Evolutionary conservation across 2,329 filamentous ascomycete genomes (phyloP).

Genomic region (Colletotrichum cordylinicola): DNA sequence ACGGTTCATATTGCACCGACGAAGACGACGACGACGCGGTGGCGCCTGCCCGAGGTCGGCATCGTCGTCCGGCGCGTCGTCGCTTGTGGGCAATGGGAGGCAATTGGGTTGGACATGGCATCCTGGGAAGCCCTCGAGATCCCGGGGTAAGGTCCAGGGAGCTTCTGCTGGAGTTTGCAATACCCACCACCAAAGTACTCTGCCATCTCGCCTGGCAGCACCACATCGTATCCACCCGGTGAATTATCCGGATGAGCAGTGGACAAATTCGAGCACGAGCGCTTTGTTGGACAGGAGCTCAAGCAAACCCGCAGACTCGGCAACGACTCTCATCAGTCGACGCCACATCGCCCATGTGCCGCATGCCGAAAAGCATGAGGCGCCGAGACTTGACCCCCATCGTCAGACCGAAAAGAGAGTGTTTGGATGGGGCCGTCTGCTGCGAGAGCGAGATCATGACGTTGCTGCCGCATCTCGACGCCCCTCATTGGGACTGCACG

Average conservation of each 20-base stretch:
- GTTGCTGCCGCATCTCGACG: not conserved
- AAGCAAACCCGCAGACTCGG: conserved; percentile 5
- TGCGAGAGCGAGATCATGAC: conserved; percentile 6
- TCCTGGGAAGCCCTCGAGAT: conserved; percentile 4
- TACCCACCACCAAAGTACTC: conserved; percentile 15
- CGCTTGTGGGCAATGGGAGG: not conserved
- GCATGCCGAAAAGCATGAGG: conserved; percentile 4
- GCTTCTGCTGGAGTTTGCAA: not conserved
- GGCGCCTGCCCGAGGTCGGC: not conserved
- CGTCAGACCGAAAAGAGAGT: not conserved
- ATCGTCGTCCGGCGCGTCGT: not conserved
- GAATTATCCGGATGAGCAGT: conserved; percentile 6
- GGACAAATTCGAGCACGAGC: not conserved
- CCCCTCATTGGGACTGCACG: not conserved
- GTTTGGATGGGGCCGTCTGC: not conserved
- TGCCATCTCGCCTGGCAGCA: conserved; percentile 14
- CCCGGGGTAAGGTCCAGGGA: conserved; percentile 14
- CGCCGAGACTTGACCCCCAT: conserved; percentile 1
- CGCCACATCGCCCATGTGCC: conserved; percentile 15
- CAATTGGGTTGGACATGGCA: conserved; percentile 11
- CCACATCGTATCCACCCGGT: conserved; percentile 9
- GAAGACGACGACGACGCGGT: not conserved
- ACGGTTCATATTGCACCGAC: not conserved
- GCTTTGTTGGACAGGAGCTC: not conserved
- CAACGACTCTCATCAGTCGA: not conserved